These are phyloP conservation scores for Nectriaceae sp. DNA, from an alignment of 2,329 filamentous ascomycete genomes.

Conservation along the genomic window DNA sequence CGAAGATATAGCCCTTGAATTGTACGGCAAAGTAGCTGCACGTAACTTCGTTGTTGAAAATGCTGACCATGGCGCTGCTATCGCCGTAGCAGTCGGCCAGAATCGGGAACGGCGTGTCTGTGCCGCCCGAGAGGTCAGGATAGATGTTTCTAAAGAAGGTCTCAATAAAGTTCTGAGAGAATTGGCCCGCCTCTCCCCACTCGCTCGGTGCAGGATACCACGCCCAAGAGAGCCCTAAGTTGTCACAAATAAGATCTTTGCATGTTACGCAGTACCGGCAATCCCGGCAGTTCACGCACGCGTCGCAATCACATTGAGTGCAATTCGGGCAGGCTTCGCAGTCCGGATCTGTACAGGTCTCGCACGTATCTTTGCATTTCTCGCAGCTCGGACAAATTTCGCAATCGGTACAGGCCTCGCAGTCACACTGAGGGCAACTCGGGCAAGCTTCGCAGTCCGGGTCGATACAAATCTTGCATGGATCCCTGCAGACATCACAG, in stretches of 20 bases:
- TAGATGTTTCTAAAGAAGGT: neutral
- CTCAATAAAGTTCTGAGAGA: neutral
- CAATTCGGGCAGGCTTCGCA: too few relatives aligned
- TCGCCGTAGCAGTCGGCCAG: neutral
- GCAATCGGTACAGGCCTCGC: too few relatives aligned
- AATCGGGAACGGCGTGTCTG: neutral
- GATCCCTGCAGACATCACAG: too few relatives aligned
- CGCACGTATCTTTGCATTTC: too few relatives aligned
- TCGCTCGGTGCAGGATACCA: neutral
- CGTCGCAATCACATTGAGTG: constrained; percentile 22
- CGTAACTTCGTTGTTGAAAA: neutral
- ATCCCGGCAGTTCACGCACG: neutral
- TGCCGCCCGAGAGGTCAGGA: neutral
- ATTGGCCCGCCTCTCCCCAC: neutral
- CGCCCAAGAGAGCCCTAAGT: neutral
- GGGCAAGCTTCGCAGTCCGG: too few relatives aligned
- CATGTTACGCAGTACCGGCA: neutral
- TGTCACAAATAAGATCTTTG: neutral
- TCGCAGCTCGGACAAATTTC: too few relatives aligned
- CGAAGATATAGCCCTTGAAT: neutral
- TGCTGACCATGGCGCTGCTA: neutral
- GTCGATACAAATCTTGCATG: too few relatives aligned
- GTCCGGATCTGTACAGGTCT: too few relatives aligned
- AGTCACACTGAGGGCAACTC: too few relatives aligned
- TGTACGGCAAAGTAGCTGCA: neutral